Evolutionary conservation across 1,284 basidiomycete species (phyloP).

Genomic region (Microbotryum scabiosae): DNA sequence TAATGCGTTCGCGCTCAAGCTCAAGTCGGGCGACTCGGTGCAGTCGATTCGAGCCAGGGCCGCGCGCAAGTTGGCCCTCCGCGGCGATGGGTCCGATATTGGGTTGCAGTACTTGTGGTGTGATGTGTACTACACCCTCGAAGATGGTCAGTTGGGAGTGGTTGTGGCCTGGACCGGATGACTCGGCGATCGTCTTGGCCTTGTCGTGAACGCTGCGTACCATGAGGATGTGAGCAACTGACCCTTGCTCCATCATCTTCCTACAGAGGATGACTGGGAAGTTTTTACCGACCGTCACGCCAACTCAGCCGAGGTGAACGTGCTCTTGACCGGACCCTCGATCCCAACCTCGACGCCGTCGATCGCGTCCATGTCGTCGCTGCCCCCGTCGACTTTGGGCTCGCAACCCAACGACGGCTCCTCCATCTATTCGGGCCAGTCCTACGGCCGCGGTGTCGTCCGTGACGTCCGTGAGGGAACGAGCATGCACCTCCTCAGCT

Average conservation of each 20-base stretch:
- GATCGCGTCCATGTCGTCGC: conserved; percentile 28
- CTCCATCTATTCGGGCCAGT: conserved; percentile 22
- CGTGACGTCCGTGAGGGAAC: conserved; percentile 4
- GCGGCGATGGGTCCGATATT: conserved; percentile 15
- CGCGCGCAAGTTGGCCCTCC: conserved; percentile 25
- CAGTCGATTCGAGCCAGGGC: conserved; percentile 20
- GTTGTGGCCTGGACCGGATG: background rate
- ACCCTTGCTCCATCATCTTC: background rate
- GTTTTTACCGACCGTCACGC: conserved; percentile 27
- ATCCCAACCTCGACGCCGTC: conserved; percentile 30
- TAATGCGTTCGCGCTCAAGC: conserved; percentile 33
- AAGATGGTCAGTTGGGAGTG: conserved; percentile 26
- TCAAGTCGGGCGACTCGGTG: conserved; percentile 27
- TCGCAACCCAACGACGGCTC: conserved; percentile 12
- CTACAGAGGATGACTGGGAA: conserved; percentile 34
- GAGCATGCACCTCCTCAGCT: conserved; percentile 24
- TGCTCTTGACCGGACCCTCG: conserved; percentile 26
- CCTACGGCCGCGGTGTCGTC: conserved; percentile 13
- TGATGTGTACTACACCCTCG: conserved; percentile 33
- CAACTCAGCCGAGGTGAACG: conserved; percentile 26
- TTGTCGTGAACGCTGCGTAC: background rate
- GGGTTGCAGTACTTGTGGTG: conserved; percentile 29
- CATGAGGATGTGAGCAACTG: background rate
- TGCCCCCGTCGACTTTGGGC: conserved; percentile 19
- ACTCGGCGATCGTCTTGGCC: background rate